Evolutionary conservation across 2,329 filamentous ascomycete genomes (phyloP), one percentile per base, ranked within the genome.

Genomic region (Pseudogymnoascus sp.): DNA sequence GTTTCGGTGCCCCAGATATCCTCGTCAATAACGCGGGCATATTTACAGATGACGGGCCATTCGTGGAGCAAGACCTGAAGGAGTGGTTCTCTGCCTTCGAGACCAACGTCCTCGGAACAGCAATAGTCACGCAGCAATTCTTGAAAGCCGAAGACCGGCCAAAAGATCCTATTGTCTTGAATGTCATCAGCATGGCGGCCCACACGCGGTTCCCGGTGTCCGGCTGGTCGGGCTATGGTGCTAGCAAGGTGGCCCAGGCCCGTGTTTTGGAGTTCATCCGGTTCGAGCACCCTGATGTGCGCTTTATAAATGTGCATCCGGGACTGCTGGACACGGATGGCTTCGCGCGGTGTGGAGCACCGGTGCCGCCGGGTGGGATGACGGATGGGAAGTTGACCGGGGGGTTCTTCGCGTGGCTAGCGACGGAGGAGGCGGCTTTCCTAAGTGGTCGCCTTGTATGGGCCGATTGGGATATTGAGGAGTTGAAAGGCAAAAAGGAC

Each of bases 401-500:
- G 1, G n/a, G 37, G 10, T 61, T 59, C 24, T 36, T 39, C 5
- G 60, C 59, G 7, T 63, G 62, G 62, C 24, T 61, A 31, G 41
- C 47, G 8, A 63, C 29, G 11, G 31, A 72, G 1, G 78, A 80
- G 62, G 74, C 73, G 0, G 65, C 66, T 0, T 77, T 77, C 59
- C 63, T 78, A 24, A 71, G 73, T 63, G 75, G 75, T 1, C 67
- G 73, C 9, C 72, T 67, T 62, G 66, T 75, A 5, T 74, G 71
- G 69, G 69, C 70, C 1, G 71, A 73, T 40, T 77, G 75, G 74
- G 75, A 78, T 69, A 74, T 76, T 3, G 70, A 75, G 11, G 75
- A 78, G 64, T 65, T 76, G 60, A 60, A 60, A 26, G 33, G 15
- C 1, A 15, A 63, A 62, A 50, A 64, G 61, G n/a, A 60, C 65